phyloP scores from a whole-genome alignment of 768 basidiomycete species.

The Lactifluus rugatus region DNA sequence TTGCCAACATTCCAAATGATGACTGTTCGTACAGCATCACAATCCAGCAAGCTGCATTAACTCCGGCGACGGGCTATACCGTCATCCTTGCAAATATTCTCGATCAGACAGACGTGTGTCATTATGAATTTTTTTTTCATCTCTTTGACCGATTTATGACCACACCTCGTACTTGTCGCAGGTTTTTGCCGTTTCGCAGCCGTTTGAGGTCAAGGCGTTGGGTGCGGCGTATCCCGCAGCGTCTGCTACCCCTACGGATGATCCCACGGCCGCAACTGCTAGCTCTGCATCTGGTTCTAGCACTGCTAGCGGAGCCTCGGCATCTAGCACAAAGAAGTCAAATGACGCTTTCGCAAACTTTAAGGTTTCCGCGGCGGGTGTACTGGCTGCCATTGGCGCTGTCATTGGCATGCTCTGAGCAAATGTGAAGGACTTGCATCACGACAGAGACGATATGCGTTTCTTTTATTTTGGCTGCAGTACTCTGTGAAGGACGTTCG shows the following conservation, averaged over 20 bases:
- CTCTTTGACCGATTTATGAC: neutral
- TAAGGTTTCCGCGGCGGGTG: conserved; percentile 11
- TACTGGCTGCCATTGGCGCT: conserved; percentile 14
- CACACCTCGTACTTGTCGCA: conserved; percentile 22
- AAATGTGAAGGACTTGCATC: neutral
- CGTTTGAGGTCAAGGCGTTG: conserved; percentile 51
- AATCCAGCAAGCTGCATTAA: conserved; percentile 33
- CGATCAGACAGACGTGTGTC: conserved; percentile 46
- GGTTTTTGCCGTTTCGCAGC: conserved; percentile 45
- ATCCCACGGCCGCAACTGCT: conserved; percentile 14
- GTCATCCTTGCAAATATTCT: conserved; percentile 40
- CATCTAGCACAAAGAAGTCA: neutral
- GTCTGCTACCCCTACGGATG: conserved; percentile 26
- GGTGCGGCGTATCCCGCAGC: conserved; percentile 45
- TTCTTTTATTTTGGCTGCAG: neutral
- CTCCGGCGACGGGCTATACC: conserved; percentile 38
- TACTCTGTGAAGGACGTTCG: neutral
- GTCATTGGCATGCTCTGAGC: conserved; percentile 18
- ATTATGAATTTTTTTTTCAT: neutral
- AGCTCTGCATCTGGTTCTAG: neutral
- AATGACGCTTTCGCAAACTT: conserved; percentile 7
- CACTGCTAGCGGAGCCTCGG: neutral
- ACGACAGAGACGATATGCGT: conserved; percentile 3
- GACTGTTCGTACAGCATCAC: conserved; percentile 50
- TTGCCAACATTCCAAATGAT: conserved; percentile 43